Base-by-base conservation (phyloP, 2,329 filamentous ascomycete genomes). In the Diaporthe amygdali region DNA sequence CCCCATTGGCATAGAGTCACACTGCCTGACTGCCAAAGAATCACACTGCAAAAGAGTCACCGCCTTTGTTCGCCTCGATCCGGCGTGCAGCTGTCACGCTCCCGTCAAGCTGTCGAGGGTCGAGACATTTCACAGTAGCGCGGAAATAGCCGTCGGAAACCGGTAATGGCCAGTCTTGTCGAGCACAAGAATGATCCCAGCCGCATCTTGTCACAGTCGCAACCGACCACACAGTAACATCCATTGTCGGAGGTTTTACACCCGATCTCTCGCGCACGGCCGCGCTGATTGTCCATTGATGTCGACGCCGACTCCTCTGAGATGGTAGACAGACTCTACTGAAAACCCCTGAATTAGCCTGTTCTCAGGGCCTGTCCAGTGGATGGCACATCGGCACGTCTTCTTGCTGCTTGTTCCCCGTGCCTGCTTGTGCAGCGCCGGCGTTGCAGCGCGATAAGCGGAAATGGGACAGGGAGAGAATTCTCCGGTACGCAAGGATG, bases 231-330 rank as follows among this genome's bases (percentile, higher is more conserved):
- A 47, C 27, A 25, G 27, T 27, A 63, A 41, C 59, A 34, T 63
- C 30, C 59, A 49, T 37, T 34, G 59, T 49, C 59, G 27, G 27
- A 30, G 34, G 27, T 15, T 49, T 49, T 34, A 14, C 25, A n/a
- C 30, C 41, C 44, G 30, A 47, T 49, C 20, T 64, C 44, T 64
- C 30, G 59, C 59, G 59, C 59, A 64, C 59, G 59, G 59, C 44
- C 56, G 39, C 25, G 17, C 41, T 63, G 59, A 25, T 47, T 63
- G 15, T 49, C 15, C 47, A 17, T 30, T 14, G n/a, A 64, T 30
- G 2, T 22, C 49, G n/a, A 20, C 59, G 7, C 59, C n/a, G 30
- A 64, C 37, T 30, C 20, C 47, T 49, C 20, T n/a, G 59, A 34
- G 32, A 20, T 27, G 59, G 30, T 25, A n/a, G 14, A 22, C 44